Percentiles rank a stretch among this genome's conserved stretches.
These are phyloP conservation scores for Hibiscus syriacus DNA, from an alignment of 345 rosid species.

Conservation along the genomic window DNA sequence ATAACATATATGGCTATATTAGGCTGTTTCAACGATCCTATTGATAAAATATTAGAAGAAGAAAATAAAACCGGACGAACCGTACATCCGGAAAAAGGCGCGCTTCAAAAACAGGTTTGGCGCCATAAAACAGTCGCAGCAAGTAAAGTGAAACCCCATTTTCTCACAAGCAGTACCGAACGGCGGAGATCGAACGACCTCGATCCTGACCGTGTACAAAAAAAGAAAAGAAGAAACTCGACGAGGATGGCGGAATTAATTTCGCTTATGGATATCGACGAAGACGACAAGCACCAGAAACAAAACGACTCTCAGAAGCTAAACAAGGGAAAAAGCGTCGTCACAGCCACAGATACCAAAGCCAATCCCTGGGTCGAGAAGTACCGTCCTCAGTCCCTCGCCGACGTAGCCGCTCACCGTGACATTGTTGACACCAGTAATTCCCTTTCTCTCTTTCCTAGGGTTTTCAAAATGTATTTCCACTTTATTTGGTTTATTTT, in stretches of 20 bases:
- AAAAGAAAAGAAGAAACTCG: neutral
- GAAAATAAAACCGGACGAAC: neutral
- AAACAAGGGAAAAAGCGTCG: slow-evolving; percentile 44
- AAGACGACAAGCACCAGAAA: slow-evolving; percentile 23
- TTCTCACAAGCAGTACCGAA: neutral
- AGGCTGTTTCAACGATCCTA: too few species aligned
- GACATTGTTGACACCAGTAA: slow-evolving; percentile 96
- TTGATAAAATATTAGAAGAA: too few species aligned
- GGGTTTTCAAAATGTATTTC: slow-evolving; percentile 14
- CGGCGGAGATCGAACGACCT: neutral
- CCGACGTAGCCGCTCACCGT: slow-evolving; percentile 96
- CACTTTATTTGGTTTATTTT: neutral
- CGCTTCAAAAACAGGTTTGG: neutral
- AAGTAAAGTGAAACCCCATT: neutral
- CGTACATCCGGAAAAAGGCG: neutral
- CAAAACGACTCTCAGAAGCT: slow-evolving; percentile 18
- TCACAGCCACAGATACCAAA: slow-evolving; percentile 35
- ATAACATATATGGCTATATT: too few species aligned
- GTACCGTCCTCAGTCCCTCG: slow-evolving; percentile 91
- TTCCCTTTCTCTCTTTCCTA: slow-evolving; percentile 10
- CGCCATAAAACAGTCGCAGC: neutral
- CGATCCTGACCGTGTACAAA: neutral
- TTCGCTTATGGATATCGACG: slow-evolving; percentile 80
- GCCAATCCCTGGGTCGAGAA: slow-evolving; percentile 96
- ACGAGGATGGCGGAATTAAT: slow-evolving; percentile 41